Conservation (phyloP, 306 rosid genomes). For the Nissolia schottii region DNA sequence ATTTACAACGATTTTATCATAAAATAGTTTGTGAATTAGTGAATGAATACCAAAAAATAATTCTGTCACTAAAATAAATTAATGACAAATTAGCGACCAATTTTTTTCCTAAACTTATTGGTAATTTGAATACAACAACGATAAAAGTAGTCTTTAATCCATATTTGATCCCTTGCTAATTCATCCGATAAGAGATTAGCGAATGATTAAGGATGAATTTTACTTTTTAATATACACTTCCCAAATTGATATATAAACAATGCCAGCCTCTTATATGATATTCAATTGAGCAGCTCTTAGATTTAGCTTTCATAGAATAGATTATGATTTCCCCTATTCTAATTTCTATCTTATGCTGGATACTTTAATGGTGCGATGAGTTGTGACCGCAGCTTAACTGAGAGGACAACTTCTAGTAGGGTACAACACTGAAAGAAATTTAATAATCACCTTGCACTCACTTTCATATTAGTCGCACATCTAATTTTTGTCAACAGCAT, state of each 20-base stretch:
- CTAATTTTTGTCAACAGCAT: not conserved
- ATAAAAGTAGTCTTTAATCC: too few relatives aligned
- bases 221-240: not conserved
- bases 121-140: too few relatives aligned
- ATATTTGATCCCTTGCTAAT: too few relatives aligned
- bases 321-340: not conserved
- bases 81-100: too few relatives aligned
- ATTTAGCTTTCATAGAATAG: not conserved
- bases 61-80: too few relatives aligned
- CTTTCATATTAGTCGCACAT: not conserved
- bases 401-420: not conserved
- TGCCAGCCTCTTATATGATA: not conserved
- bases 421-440: not conserved
- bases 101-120: too few relatives aligned
- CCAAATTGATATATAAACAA: not conserved
- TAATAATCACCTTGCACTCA: slow-evolving; percentile 19
- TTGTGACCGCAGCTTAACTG: slow-evolving; percentile 11
- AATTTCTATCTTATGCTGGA: not conserved
- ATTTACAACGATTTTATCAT: too few relatives aligned
- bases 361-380: not conserved
- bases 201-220: too few relatives aligned
- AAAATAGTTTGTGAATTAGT: too few relatives aligned
- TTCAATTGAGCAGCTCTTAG: not conserved
- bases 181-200: too few relatives aligned
- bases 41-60: too few relatives aligned